phyloP scores from a whole-genome alignment of 2,329 filamentous ascomycete genomes.

The Lasiodiplodia sp. region DNA sequence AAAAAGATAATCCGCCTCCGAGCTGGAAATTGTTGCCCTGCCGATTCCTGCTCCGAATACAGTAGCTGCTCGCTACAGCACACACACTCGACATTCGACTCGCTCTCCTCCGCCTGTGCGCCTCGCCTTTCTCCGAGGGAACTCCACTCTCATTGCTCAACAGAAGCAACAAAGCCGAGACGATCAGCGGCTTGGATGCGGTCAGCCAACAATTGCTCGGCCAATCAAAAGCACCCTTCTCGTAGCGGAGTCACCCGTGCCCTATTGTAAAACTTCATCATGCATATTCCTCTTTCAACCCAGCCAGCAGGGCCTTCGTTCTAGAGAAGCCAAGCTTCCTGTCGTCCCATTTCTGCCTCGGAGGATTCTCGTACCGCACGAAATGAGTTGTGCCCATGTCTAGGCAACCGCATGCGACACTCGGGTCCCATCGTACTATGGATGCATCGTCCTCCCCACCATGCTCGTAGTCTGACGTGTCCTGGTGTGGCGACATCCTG shows the following conservation, averaged over 20 bases:
- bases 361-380: not conserved
- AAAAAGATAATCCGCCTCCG: not conserved
- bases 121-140: not conserved
- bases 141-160: not conserved
- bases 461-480: conserved; percentile 35
- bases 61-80: not conserved
- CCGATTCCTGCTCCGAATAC: not conserved
- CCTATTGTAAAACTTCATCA: not conserved
- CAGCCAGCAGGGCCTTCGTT: not conserved
- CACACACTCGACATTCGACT: not conserved
- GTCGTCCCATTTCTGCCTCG: not conserved
- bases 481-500: conserved; percentile 47
- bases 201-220: not conserved
- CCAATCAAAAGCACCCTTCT: not conserved
- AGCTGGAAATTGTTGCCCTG: not conserved
- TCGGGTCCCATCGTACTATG: not conserved
- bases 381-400: not conserved
- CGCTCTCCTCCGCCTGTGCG: not conserved
- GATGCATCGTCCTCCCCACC: not conserved
- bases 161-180: not conserved
- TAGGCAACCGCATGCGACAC: not conserved
- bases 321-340: not conserved
- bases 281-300: not conserved
- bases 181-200: not conserved
- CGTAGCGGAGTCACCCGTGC: too few relatives aligned